phyloP scores from a whole-genome alignment of 345 rosid species.

The Nephelium lappaceum region DNA sequence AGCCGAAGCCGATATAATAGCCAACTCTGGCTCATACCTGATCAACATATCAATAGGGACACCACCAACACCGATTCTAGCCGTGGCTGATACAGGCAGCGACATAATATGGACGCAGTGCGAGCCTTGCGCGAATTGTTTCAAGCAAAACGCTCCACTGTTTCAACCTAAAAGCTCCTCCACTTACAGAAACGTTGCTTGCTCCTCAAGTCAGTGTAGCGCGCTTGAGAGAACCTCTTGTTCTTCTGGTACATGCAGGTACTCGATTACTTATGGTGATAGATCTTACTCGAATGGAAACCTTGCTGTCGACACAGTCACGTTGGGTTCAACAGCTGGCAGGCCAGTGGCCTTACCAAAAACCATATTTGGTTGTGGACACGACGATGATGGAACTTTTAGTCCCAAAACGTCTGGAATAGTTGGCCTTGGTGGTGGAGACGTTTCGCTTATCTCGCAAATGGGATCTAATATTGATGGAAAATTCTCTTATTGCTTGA shows the following conservation, averaged over 20 bases:
- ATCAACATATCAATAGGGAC: constrained; percentile 34
- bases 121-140: constrained; percentile 38
- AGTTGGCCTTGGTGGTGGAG: constrained; percentile 65
- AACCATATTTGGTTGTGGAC: constrained; percentile 56
- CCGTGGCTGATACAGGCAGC: constrained; percentile 29
- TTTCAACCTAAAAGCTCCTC: constrained; percentile 45
- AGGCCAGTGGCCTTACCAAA: constrained; percentile 36
- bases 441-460: constrained; percentile 51
- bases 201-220: constrained; percentile 35
- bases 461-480: constrained; percentile 41
- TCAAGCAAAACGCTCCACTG: constrained; percentile 30
- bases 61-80: constrained; percentile 21
- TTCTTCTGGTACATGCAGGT: constrained; percentile 22
- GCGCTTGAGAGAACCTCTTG: neutral
- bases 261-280: constrained; percentile 41
- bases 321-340: constrained; percentile 45
- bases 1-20: constrained; percentile 5
- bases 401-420: constrained; percentile 46
- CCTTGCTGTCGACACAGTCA: constrained; percentile 48
- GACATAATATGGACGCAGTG: constrained; percentile 45
- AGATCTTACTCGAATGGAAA: constrained; percentile 41
- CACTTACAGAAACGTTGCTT: constrained; percentile 39
- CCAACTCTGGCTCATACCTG: constrained; percentile 10
- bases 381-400: constrained; percentile 46
- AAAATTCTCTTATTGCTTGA: constrained; percentile 68